Percentiles rank a stretch among this genome's conserved stretches.
phyloP scores from a whole-genome alignment of 306 rosid species.

The Fagus crenata region DNA sequence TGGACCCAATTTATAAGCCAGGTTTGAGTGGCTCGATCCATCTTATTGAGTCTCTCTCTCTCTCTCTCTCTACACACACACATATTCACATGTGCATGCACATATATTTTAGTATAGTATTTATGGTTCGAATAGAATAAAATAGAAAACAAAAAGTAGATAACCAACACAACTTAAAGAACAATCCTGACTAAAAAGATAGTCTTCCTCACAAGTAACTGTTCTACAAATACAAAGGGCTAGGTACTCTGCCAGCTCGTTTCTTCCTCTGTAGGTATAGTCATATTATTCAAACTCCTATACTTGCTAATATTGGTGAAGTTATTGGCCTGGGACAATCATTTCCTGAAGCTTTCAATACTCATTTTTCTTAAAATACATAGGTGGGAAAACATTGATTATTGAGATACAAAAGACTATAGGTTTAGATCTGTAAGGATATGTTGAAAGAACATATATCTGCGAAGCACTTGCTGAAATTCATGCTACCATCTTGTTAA shows the following conservation, averaged over 20 bases:
- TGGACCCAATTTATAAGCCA: not conserved
- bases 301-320: not conserved
- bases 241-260: not conserved
- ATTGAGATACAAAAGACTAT: not conserved
- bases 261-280: not conserved
- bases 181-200: not conserved
- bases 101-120: not conserved
- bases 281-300: not conserved
- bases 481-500: not conserved
- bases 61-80: no score
- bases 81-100: not conserved
- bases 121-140: not conserved
- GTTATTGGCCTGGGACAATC: not conserved
- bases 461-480: not conserved
- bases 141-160: not conserved
- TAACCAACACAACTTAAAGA: not conserved
- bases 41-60: not conserved
- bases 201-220: not conserved
- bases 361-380: not conserved
- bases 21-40: not conserved
- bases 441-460: not conserved
- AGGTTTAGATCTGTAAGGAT: not conserved
- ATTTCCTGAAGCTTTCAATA: not conserved
- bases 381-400: not conserved
- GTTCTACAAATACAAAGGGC: not conserved